A percentile compares a stretch with the other conserved stretches of the same genome.
Evolutionary conservation across 164 flowering plant genomes (phyloP).

Genomic region (Stephania japonica): DNA sequence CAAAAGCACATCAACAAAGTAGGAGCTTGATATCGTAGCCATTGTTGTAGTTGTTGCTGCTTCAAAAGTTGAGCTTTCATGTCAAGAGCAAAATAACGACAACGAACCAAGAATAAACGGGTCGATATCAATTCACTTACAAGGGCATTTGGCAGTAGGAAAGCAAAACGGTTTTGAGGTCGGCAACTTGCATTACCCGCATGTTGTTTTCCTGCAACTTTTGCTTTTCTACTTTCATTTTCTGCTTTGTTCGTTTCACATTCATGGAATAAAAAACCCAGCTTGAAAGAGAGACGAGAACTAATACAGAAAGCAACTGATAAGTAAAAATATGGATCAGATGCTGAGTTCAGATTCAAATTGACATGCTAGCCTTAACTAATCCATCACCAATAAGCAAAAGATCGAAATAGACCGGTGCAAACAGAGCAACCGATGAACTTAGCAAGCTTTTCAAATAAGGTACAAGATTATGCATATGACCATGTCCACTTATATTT

Average conservation of each 20-base stretch:
- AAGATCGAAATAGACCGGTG: not conserved
- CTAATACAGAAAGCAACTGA: not conserved
- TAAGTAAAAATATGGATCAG: not conserved
- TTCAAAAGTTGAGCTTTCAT: no score
- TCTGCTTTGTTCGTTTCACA: conserved; percentile 1
- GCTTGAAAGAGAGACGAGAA: not conserved
- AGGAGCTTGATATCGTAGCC: not conserved
- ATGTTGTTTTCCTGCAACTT: not conserved
- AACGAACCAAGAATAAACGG: not conserved
- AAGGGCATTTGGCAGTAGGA: not conserved
- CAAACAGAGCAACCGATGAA: not conserved
- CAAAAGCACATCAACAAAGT: not conserved
- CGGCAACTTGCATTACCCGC: not conserved
- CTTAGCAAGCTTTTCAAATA: conserved; percentile 16
- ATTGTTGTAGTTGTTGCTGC: no score
- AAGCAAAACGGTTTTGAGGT: not conserved
- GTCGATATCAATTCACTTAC: not conserved
- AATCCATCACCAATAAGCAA: not conserved
- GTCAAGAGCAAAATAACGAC: not conserved
- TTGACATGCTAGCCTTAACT: not conserved
- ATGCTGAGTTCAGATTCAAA: not conserved
- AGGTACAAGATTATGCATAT: conserved; percentile 19
- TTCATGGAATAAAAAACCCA: not conserved
- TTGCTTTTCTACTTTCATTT: not conserved
- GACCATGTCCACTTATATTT: conserved; percentile 6